phyloP scores from a whole-genome alignment of 2,329 filamentous ascomycete genomes.

The Periglandula ipomoeae region DNA sequence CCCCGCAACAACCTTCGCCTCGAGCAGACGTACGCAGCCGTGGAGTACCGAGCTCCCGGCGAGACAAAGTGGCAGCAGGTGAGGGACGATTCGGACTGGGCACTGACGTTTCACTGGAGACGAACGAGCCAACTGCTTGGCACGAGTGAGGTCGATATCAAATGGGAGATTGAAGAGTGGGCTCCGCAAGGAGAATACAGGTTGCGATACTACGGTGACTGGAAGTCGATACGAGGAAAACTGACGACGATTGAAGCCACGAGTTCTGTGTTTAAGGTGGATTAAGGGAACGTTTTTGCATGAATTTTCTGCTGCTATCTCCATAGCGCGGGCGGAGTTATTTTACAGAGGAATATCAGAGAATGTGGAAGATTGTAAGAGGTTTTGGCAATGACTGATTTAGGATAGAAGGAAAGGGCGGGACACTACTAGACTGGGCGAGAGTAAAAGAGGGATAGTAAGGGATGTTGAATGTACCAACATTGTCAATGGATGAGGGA shows the following conservation, averaged over 20 bases:
- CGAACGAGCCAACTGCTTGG: constrained; percentile 61
- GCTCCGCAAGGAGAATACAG: constrained; percentile 58
- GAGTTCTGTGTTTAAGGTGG: constrained; percentile 40
- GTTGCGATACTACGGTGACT: constrained; percentile 73
- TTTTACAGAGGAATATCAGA: neutral
- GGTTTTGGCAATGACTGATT: too few relatives aligned
- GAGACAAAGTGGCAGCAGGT: constrained; percentile 51
- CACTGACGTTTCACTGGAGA: constrained; percentile 70
- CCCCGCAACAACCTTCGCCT: constrained; percentile 77
- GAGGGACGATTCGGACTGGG: constrained; percentile 75
- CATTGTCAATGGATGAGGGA: too few relatives aligned
- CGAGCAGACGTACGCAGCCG: constrained; percentile 66
- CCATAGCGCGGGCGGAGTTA: neutral
- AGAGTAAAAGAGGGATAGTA: too few relatives aligned
- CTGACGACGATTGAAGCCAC: constrained; percentile 60
- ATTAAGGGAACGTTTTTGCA: neutral
- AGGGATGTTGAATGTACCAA: too few relatives aligned
- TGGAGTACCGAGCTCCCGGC: constrained; percentile 42
- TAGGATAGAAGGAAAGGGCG: too few relatives aligned
- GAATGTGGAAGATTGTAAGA: too few relatives aligned
- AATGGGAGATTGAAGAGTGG: constrained; percentile 66
- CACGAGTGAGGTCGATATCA: constrained; percentile 64
- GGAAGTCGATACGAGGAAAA: constrained; percentile 52
- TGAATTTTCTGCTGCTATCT: neutral
- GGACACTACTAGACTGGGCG: too few relatives aligned